Conservation (phyloP, 106 monocot genomes). For the Ottelia alismoides region DNA sequence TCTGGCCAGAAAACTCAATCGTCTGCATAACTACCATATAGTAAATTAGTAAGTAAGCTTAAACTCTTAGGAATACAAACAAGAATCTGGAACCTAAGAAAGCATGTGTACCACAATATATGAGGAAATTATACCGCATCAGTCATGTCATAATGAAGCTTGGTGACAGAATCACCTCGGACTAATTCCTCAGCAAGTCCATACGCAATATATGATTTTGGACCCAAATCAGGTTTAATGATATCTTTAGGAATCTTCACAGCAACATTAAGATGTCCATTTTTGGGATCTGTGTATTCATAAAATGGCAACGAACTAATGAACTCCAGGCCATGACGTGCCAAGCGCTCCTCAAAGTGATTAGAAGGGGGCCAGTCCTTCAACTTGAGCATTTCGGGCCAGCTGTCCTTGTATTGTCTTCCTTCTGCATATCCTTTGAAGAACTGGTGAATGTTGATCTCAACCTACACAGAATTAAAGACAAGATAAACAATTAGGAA, state of each 20-base stretch:
- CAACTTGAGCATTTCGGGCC: conserved; percentile 94
- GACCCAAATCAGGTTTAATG: conserved; percentile 83
- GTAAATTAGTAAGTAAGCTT: no score
- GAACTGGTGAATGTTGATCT: conserved; percentile 19
- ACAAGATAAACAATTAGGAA: no score
- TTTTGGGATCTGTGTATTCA: conserved; percentile 82
- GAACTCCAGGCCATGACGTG: conserved; percentile 91
- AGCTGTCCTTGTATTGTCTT: conserved; percentile 25
- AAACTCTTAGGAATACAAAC: no score
- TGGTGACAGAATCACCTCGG: conserved; percentile 93
- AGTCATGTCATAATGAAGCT: conserved; percentile 98
- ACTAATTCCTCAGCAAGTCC: conserved; percentile 67
- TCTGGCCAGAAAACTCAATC: no score
- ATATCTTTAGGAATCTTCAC: conserved; percentile 46
- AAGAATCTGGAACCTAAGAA: no score
- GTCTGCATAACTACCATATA: no score
- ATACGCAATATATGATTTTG: conserved; percentile 96
- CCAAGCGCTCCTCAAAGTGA: conserved; percentile 74
- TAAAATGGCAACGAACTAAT: conserved; percentile 69
- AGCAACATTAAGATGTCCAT: conserved; percentile 73
- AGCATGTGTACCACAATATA: no score
- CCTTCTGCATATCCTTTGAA: conserved; percentile 48
- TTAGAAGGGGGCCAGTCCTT: conserved; percentile 94
- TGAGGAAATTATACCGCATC: no score
- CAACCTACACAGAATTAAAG: conserved; percentile 17